These are phyloP conservation scores for Peltaster fructicola DNA, from an alignment of 2,329 filamentous ascomycete species.

Conservation along the genomic window DNA sequence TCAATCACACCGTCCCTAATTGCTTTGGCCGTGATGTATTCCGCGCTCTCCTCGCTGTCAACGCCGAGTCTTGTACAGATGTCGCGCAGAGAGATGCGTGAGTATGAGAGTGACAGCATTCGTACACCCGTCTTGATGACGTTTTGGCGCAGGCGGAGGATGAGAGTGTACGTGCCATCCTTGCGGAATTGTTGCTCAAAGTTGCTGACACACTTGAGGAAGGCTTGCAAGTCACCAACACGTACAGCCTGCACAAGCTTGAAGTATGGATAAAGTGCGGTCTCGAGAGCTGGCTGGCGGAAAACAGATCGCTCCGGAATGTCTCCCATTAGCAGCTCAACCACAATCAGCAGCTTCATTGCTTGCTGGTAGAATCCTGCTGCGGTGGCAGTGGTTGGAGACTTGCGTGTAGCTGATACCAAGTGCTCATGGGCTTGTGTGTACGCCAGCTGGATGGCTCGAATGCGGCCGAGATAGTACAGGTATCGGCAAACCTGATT, in stretches of 20 bases:
- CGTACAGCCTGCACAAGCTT: constrained; percentile 86
- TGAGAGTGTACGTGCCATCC: constrained; percentile 88
- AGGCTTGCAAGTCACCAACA: constrained; percentile 88
- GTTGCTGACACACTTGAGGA: constrained; percentile 68
- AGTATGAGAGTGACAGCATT: constrained; percentile 98
- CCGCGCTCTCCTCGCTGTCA: constrained; percentile 89
- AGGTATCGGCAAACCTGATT: constrained; percentile 96
- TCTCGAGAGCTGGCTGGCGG: constrained; percentile 73
- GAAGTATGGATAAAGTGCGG: constrained; percentile 81
- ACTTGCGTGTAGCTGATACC: constrained; percentile 84
- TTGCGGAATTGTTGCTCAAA: constrained; percentile 74
- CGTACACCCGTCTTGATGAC: constrained; percentile 98
- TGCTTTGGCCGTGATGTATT: constrained; percentile 98
- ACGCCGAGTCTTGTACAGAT: constrained; percentile 91
- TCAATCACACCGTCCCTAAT: constrained; percentile 96
- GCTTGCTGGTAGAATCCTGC: constrained; percentile 91
- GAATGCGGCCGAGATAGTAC: constrained; percentile 92
- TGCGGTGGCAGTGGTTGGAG: constrained; percentile 73
- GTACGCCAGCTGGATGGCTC: constrained; percentile 90
- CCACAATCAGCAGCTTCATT: constrained; percentile 88
- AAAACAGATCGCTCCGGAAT: constrained; percentile 92
- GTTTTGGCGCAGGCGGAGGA: constrained; percentile 87
- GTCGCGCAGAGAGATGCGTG: constrained; percentile 86
- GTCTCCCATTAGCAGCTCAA: constrained; percentile 95
- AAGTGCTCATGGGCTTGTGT: constrained; percentile 93